These are phyloP conservation scores for Agaricales sp. DNA, from an alignment of 1,284 basidiomycete genomes.

Conservation along the genomic window DNA sequence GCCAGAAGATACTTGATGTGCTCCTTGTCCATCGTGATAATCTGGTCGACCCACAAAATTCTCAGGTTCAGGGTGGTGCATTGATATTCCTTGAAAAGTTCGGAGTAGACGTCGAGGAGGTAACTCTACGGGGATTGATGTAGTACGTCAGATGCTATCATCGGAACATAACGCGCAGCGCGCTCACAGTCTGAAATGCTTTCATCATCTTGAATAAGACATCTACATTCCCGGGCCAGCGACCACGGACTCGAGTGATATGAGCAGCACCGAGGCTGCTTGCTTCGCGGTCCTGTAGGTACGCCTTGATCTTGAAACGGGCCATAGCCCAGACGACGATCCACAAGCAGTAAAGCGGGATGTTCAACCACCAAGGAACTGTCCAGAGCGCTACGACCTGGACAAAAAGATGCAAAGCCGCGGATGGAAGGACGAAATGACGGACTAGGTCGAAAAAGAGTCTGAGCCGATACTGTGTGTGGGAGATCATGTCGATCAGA, in stretches of 20 bases:
- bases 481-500: neutral
- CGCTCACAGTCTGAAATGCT: slow-evolving; percentile 32
- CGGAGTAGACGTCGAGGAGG: slow-evolving; percentile 48
- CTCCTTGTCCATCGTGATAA: slow-evolving; percentile 63
- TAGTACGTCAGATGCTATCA: neutral
- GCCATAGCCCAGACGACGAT: slow-evolving; percentile 28
- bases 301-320: slow-evolving; percentile 23
- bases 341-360: slow-evolving; percentile 28
- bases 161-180: too few relatives aligned
- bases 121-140: slow-evolving; percentile 25
- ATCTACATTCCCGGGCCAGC: slow-evolving; percentile 68
- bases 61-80: slow-evolving; percentile 57
- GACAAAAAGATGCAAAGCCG: slow-evolving; percentile 22
- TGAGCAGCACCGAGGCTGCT: slow-evolving; percentile 34
- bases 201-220: slow-evolving; percentile 44
- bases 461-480: slow-evolving; percentile 19
- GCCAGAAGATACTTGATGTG: slow-evolving; percentile 56
- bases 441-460: slow-evolving; percentile 24
- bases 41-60: slow-evolving; percentile 59
- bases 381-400: slow-evolving; percentile 18
- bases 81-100: slow-evolving; percentile 56
- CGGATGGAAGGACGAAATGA: slow-evolving; percentile 28
- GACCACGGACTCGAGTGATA: slow-evolving; percentile 50
- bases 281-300: slow-evolving; percentile 31
- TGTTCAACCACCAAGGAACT: slow-evolving; percentile 12